Conservation (phyloP, 2,329 filamentous ascomycete genomes). For the Pseudocercospora fijiensis region DNA sequence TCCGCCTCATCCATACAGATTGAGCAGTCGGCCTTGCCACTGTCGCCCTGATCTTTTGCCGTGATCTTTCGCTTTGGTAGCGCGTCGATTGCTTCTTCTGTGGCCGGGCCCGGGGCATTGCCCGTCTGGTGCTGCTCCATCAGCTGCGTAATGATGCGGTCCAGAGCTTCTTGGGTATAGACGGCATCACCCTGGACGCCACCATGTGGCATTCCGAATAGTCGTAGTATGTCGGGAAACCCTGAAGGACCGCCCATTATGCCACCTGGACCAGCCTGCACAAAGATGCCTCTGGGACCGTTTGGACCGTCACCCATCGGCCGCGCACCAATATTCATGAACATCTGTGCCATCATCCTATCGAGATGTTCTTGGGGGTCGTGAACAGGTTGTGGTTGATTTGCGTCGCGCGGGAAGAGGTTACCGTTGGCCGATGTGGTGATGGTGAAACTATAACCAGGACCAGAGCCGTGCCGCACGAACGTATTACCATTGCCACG, state of each 20-base stretch:
- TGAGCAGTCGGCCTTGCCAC: slow-evolving; percentile 75
- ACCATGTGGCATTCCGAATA: slow-evolving; percentile 42
- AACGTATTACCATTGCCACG: slow-evolving; percentile 14
- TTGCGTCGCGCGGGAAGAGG: slow-evolving; percentile 53
- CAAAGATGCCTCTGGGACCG: slow-evolving; percentile 16
- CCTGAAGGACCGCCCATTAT: slow-evolving; percentile 11
- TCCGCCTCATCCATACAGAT: slow-evolving; percentile 90
- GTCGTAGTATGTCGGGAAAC: slow-evolving; percentile 27
- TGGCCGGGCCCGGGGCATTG: slow-evolving; percentile 78
- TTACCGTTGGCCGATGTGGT: slow-evolving; percentile 37
- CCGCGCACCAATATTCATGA: slow-evolving; percentile 34
- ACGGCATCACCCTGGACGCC: slow-evolving; percentile 70
- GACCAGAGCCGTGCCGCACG: slow-evolving; percentile 27
- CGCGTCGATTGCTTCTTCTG: slow-evolving; percentile 68
- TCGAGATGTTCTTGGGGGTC: slow-evolving; percentile 37
- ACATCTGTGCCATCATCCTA: slow-evolving; percentile 36
- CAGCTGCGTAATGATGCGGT: slow-evolving; percentile 80
- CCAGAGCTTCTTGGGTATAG: slow-evolving; percentile 85
- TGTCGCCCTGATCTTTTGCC: slow-evolving; percentile 67
- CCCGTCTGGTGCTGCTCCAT: slow-evolving; percentile 79
- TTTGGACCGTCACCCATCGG: slow-evolving; percentile 14
- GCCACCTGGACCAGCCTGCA: slow-evolving; percentile 8
- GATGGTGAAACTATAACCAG: slow-evolving; percentile 34
- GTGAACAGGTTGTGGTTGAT: slow-evolving; percentile 48
- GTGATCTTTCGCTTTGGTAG: slow-evolving; percentile 68